phyloP scores from a whole-genome alignment of 2,329 filamentous ascomycete species.

The Plectosphaerella sp. region DNA sequence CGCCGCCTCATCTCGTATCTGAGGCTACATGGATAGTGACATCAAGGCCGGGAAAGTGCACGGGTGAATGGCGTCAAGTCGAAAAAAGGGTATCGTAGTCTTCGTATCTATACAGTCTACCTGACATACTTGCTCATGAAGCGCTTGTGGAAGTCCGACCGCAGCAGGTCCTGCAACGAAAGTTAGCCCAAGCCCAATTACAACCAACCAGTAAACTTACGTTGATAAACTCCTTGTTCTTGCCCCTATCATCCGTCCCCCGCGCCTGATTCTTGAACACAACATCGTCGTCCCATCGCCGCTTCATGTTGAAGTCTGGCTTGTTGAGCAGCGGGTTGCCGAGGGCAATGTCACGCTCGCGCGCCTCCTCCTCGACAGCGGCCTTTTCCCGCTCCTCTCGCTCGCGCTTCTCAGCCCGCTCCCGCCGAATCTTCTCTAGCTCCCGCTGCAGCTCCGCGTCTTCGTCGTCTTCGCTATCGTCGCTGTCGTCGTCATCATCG shows the following conservation, averaged over 20 bases:
- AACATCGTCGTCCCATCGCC: conserved; percentile 96
- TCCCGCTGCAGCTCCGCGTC: conserved; percentile 88
- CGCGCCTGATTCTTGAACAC: conserved; percentile 98
- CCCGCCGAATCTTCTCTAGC: conserved; percentile 87
- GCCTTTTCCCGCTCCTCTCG: conserved; percentile 45
- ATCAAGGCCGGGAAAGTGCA: too few species aligned
- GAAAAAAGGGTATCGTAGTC: not conserved
- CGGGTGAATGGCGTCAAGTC: too few species aligned
- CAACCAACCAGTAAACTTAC: conserved; percentile 41
- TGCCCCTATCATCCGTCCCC: conserved; percentile 84
- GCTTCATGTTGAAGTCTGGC: conserved; percentile 83
- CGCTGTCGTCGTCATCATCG: conserved; percentile 43
- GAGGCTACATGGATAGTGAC: too few species aligned
- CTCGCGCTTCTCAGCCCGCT: conserved; percentile 76
- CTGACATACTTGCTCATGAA: conserved; percentile 78
- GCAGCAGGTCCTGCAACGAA: conserved; percentile 64
- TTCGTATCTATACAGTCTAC: conserved; percentile 22
- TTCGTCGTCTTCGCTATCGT: conserved; percentile 73
- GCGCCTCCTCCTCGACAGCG: conserved; percentile 76
- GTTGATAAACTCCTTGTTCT: conserved; percentile 95
- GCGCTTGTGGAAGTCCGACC: conserved; percentile 95
- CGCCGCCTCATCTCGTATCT: too few species aligned
- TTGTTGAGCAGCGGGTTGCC: conserved; percentile 93
- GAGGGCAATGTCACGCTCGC: conserved; percentile 82
- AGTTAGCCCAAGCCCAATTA: not conserved